These are phyloP conservation scores for Pythium brassicae DNA, from an alignment of 352 stramenopile genomes.

Conservation along the genomic window DNA sequence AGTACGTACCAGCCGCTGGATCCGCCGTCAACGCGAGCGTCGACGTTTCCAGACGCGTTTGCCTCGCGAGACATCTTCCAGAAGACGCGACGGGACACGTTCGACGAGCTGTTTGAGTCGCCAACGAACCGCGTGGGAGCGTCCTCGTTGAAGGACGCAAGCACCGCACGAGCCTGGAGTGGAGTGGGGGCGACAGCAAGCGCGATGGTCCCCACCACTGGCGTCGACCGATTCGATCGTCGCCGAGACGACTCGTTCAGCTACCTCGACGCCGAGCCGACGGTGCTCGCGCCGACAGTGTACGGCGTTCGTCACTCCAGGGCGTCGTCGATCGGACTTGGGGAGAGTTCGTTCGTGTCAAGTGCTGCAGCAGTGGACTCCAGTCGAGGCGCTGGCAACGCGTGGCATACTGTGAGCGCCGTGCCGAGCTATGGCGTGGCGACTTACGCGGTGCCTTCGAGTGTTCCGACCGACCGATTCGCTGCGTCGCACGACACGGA, in stretches of 20 bases:
- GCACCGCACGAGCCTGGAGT: conserved; percentile 9
- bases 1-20: neutral
- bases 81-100: conserved; percentile 52
- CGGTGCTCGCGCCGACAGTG: neutral
- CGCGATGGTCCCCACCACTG: conserved; percentile 15
- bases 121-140: conserved; percentile 20
- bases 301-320: conserved; percentile 4
- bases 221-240: conserved; percentile 56
- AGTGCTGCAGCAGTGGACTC: neutral
- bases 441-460: conserved; percentile 42
- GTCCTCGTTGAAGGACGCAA: neutral
- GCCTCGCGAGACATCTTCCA: conserved; percentile 1
- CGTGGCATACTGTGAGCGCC: conserved; percentile 34
- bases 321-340: conserved; percentile 13
- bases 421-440: conserved; percentile 19
- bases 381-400: conserved; percentile 17
- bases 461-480: conserved; percentile 13
- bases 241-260: conserved; percentile 10
- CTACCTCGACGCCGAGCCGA: conserved; percentile 1
- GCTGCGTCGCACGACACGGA: conserved; percentile 3
- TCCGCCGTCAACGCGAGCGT: neutral
- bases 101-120: conserved; percentile 75
- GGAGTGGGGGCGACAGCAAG: conserved; percentile 1
- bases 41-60: conserved; percentile 2
- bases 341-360: conserved; percentile 4